phyloP scores from a whole-genome alignment of 495 filamentous ascomycete genomes.

The Podospora appendiculata region DNA sequence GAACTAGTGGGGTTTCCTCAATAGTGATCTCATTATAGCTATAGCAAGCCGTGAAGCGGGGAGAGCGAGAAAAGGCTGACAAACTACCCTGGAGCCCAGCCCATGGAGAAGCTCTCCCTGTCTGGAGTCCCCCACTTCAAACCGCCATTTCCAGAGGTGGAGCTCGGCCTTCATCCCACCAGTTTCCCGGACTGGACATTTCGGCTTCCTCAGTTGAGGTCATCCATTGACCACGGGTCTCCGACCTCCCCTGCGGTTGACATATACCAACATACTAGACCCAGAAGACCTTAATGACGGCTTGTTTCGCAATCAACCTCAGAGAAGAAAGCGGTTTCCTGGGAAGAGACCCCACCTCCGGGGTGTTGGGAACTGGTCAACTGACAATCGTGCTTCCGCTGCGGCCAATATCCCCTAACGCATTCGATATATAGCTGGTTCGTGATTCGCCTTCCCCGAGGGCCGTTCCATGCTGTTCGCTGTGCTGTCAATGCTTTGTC shows the following conservation, averaged over 20 bases:
- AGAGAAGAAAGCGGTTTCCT: constrained; percentile 11
- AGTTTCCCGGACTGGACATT: background rate
- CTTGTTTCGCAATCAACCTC: constrained; percentile 4
- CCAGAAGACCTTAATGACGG: background rate
- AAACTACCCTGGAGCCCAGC: background rate
- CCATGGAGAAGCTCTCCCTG: background rate
- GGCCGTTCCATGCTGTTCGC: constrained; percentile 1
- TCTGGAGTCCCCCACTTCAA: constrained; percentile 1
- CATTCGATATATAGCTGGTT: constrained; percentile 14
- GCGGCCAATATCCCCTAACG: constrained; percentile 7
- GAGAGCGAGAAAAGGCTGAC: constrained; percentile 8
- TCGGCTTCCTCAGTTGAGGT: constrained; percentile 12
- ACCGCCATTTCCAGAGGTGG: background rate
- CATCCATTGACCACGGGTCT: constrained; percentile 4
- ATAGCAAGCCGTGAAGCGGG: constrained; percentile 5
- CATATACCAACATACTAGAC: background rate
- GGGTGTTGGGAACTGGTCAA: constrained; percentile 13
- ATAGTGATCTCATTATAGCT: background rate
- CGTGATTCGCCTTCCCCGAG: constrained; percentile 12
- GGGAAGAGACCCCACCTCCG: constrained; percentile 9
- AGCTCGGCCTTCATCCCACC: background rate
- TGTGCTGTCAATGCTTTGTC: constrained; percentile 14
- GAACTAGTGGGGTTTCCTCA: constrained; percentile 18
- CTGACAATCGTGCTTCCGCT: constrained; percentile 5
- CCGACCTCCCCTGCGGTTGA: constrained; percentile 1